phyloP scores from a whole-genome alignment of 768 basidiomycete species.

The Tephrocybe rancida region DNA sequence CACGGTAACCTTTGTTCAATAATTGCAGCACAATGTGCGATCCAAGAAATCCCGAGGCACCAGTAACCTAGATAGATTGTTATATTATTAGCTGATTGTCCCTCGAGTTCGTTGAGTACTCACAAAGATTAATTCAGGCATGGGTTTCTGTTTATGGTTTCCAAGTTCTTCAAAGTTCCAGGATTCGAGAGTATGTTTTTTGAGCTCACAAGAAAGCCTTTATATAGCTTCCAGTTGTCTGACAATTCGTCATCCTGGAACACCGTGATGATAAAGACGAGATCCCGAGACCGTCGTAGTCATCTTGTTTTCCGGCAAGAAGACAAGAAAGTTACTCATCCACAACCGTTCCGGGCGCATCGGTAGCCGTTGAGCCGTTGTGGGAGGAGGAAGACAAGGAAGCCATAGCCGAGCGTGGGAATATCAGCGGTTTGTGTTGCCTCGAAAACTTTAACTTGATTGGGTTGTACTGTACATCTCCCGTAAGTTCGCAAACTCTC shows the following conservation, averaged over 20 bases:
- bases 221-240: background rate
- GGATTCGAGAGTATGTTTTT: background rate
- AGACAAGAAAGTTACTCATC: background rate
- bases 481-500: background rate
- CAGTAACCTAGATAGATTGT: conserved; percentile 36
- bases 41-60: conserved; percentile 46
- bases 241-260: background rate
- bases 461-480: background rate
- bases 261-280: background rate
- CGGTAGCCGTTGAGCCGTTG: too few relatives aligned
- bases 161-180: too few relatives aligned
- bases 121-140: conserved; percentile 10
- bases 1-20: conserved; percentile 47
- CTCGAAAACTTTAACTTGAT: too few relatives aligned
- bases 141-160: background rate
- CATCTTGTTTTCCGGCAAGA: background rate
- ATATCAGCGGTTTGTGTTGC: background rate
- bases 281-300: background rate
- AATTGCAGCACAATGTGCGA: conserved; percentile 44
- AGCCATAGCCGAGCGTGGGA: conserved; percentile 12
- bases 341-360: background rate
- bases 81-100: background rate
- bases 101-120: background rate
- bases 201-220: background rate
- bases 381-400: too few relatives aligned